A percentile compares a stretch with the other conserved stretches of the same genome.
These are phyloP conservation scores for Geotrichum fermentans DNA, from an alignment of 1,139 yeast species.

Conservation along the genomic window DNA sequence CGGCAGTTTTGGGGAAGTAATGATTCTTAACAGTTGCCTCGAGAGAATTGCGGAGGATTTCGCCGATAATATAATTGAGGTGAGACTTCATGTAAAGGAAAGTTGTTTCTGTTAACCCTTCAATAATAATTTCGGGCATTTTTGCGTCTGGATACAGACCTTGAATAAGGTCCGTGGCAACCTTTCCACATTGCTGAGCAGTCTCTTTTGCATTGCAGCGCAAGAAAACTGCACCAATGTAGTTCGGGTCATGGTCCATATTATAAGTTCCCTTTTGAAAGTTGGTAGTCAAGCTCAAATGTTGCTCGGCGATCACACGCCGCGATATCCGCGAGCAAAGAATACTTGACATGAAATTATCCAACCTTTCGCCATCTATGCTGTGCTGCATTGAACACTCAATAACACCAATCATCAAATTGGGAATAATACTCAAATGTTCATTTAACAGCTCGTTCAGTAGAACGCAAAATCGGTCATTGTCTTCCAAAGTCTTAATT, in stretches of 20 bases:
- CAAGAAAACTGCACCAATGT: slow-evolving; percentile 81
- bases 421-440: slow-evolving; percentile 77
- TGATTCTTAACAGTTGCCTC: slow-evolving; percentile 65
- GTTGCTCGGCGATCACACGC: slow-evolving; percentile 87
- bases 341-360: slow-evolving; percentile 67
- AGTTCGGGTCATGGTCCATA: slow-evolving; percentile 48
- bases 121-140: slow-evolving; percentile 70
- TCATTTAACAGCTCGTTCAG: slow-evolving; percentile 60
- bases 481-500: slow-evolving; percentile 65
- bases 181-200: slow-evolving; percentile 52
- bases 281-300: slow-evolving; percentile 67
- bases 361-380: slow-evolving; percentile 60
- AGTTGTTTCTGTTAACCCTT: slow-evolving; percentile 54
- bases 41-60: slow-evolving; percentile 74
- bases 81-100: slow-evolving; percentile 86
- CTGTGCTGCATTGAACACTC: slow-evolving; percentile 67
- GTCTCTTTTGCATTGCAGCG: slow-evolving; percentile 73
- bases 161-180: slow-evolving; percentile 41
- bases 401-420: slow-evolving; percentile 86
- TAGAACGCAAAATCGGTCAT: slow-evolving; percentile 62
- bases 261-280: slow-evolving; percentile 40
- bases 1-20: slow-evolving; percentile 31
- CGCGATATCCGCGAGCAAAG: slow-evolving; percentile 82
- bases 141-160: slow-evolving; percentile 47
- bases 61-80: slow-evolving; percentile 79